These are phyloP conservation scores for Rhodotorula sp. DNA, from an alignment of 1,284 basidiomycete genomes.

Conservation along the genomic window DNA sequence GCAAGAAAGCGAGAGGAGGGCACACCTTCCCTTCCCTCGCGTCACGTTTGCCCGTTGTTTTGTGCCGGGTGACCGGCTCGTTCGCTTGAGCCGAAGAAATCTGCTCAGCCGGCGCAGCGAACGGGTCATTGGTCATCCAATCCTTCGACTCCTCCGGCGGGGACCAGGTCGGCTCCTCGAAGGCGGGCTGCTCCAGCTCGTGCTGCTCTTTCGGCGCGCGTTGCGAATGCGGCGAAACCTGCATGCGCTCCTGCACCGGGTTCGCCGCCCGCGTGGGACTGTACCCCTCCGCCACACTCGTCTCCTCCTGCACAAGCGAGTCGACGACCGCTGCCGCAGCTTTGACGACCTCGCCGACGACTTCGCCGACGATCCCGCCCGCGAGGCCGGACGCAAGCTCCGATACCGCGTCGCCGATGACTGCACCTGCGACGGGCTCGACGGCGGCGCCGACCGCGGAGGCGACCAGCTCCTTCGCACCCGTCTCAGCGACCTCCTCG, in stretches of 20 bases:
- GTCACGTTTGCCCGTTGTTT: too few relatives aligned
- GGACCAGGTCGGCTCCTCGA: background rate
- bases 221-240: background rate
- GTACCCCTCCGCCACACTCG: background rate
- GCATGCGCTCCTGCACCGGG: background rate
- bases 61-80: too few relatives aligned
- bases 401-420: slow-evolving; percentile 2
- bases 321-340: background rate
- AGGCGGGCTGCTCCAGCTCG: background rate
- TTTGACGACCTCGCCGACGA: background rate
- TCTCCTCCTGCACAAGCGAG: background rate
- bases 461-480: background rate
- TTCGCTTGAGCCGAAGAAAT: too few relatives aligned
- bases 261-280: too few relatives aligned
- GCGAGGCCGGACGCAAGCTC: background rate
- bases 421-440: background rate
- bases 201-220: too few relatives aligned
- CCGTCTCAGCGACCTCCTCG: background rate
- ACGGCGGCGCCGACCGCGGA: background rate
- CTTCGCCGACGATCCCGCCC: background rate
- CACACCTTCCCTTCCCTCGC: too few relatives aligned
- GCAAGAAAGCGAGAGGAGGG: too few relatives aligned
- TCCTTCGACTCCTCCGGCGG: slow-evolving; percentile 3
- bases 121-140: background rate
- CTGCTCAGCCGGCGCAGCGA: background rate